These are phyloP conservation scores for Cladophialophora chaetospira DNA, from an alignment of 2,329 filamentous ascomycete genomes.

Conservation along the genomic window DNA sequence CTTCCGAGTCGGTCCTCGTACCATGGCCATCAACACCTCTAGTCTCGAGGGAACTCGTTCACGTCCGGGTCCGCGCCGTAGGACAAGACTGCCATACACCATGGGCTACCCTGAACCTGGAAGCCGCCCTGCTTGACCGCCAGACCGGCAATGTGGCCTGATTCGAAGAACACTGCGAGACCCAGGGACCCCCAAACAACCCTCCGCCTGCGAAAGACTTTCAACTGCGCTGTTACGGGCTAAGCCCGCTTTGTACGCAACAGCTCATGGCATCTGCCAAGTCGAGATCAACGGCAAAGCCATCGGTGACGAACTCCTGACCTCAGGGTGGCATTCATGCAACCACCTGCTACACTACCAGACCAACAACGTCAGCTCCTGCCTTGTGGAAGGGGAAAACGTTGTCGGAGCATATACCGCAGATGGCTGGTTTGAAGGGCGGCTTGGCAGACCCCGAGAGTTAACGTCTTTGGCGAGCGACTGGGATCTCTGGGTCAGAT, in stretches of 20 bases:
- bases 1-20: not conserved
- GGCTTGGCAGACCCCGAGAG: slow-evolving; percentile 37
- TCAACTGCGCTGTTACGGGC: not conserved
- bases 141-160: not conserved
- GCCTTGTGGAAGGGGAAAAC: slow-evolving; percentile 44
- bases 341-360: slow-evolving; percentile 54
- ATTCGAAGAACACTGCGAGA: not conserved
- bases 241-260: slow-evolving; percentile 50
- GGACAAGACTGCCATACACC: not conserved
- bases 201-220: not conserved
- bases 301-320: slow-evolving; percentile 46
- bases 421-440: slow-evolving; percentile 53
- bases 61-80: not conserved
- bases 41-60: not conserved
- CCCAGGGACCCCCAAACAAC: not conserved
- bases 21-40: not conserved
- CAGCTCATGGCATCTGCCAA: slow-evolving; percentile 49
- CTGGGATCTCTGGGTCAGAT: slow-evolving; percentile 34
- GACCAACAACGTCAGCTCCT: slow-evolving; percentile 53
- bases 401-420: slow-evolving; percentile 46
- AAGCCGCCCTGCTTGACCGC: not conserved
- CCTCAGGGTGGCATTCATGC: slow-evolving; percentile 58
- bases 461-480: slow-evolving; percentile 34
- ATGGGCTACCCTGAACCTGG: not conserved
- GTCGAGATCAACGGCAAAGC: slow-evolving; percentile 51